Evolutionary conservation across 2,329 filamentous ascomycete species (phyloP).

Genomic region (Lasiodiplodia hormozganensis): DNA sequence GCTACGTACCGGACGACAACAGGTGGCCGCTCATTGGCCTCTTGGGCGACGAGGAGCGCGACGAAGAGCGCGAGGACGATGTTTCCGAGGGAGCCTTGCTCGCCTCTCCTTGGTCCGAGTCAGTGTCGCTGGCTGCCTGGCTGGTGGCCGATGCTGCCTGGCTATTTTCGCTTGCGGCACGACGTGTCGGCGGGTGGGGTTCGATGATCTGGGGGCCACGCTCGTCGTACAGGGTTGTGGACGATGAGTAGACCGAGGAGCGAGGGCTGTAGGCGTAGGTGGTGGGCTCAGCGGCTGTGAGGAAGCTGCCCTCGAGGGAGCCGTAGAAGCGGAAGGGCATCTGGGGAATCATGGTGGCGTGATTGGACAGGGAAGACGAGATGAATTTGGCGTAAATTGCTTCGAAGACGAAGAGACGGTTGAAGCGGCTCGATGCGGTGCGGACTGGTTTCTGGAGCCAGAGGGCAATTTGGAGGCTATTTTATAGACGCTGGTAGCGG

Average conservation of each 20-base stretch:
- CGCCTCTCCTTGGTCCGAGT: not conserved
- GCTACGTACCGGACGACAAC: constrained; percentile 9
- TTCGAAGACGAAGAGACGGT: no score
- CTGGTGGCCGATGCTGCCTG: not conserved
- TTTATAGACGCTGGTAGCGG: not conserved
- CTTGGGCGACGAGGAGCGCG: constrained; percentile 8
- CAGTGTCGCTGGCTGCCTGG: not conserved
- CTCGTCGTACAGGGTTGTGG: constrained; percentile 6
- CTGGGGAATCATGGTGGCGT: constrained; percentile 7
- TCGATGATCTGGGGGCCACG: constrained; percentile 19
- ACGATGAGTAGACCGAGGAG: constrained; percentile 17
- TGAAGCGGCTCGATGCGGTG: not conserved
- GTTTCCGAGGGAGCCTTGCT: not conserved
- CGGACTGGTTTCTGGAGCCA: not conserved
- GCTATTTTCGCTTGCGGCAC: not conserved
- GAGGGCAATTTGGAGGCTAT: not conserved
- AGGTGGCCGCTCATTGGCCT: constrained; percentile 5
- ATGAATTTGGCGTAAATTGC: not conserved
- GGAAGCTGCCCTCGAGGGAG: constrained; percentile 20
- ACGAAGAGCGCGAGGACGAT: constrained; percentile 11
- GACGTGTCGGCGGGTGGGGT: not conserved
- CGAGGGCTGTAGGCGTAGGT: constrained; percentile 13
- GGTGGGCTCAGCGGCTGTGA: constrained; percentile 19
- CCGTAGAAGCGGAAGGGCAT: constrained; percentile 21
- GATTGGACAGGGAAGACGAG: not conserved